phyloP scores from a whole-genome alignment of 805 yeast genomes.

The Kodamaea lidongshanica region DNA sequence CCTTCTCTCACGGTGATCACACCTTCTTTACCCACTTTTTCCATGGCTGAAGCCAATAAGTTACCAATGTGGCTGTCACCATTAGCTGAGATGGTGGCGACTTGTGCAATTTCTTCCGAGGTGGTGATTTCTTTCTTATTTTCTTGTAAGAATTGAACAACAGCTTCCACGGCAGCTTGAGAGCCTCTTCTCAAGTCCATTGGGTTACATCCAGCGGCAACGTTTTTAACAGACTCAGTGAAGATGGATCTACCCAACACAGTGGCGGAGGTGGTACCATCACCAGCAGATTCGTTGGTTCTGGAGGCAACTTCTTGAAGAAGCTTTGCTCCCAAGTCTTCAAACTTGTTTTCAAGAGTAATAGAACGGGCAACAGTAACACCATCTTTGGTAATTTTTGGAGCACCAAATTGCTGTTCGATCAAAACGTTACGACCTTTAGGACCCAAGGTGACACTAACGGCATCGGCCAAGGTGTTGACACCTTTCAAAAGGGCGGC shows the following conservation, averaged over 20 bases:
- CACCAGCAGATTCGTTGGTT: conserved; percentile 97
- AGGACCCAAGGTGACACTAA: conserved; percentile 94
- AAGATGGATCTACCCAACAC: conserved; percentile 93
- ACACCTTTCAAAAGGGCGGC: conserved; percentile 93
- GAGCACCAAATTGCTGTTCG: conserved; percentile 94
- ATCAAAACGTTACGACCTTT: conserved; percentile 95
- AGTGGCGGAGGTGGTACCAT: conserved; percentile 97
- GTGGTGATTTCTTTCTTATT: conserved; percentile 93
- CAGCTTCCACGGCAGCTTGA: conserved; percentile 93
- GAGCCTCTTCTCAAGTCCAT: conserved; percentile 97
- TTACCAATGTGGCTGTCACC: conserved; percentile 92
- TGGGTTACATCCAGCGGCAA: conserved; percentile 98
- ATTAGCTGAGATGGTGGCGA: conserved; percentile 95
- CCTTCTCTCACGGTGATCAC: conserved; percentile 97
- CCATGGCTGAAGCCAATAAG: conserved; percentile 92
- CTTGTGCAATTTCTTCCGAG: conserved; percentile 93
- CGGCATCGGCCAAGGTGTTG: conserved; percentile 91
- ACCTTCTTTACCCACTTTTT: conserved; percentile 98
- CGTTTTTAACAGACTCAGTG: conserved; percentile 92
- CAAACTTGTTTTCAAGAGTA: conserved; percentile 80
- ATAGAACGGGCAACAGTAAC: conserved; percentile 92
- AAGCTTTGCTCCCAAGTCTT: conserved; percentile 92
- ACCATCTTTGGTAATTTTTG: conserved; percentile 98
- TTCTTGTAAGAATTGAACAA: conserved; percentile 72
- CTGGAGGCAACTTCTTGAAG: conserved; percentile 95